A percentile compares a stretch with the other conserved stretches of the same genome.
phyloP scores from a whole-genome alignment of 306 rosid species.

The Cyamopsis tetragonoloba region DNA sequence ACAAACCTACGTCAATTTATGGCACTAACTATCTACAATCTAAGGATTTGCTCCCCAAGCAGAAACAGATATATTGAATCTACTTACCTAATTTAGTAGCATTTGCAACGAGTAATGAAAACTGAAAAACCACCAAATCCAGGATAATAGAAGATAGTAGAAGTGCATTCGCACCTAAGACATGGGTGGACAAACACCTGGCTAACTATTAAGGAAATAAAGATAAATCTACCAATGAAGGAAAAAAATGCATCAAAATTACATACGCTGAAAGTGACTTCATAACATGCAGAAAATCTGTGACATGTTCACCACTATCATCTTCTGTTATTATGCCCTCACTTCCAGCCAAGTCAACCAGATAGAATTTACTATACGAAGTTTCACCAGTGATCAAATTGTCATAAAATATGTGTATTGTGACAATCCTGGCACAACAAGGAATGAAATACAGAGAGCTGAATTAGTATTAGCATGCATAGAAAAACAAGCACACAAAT shows the following conservation, averaged over 20 bases:
- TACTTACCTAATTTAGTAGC: neutral
- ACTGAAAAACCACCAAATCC: neutral
- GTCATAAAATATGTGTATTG: constrained; percentile 64
- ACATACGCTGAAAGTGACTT: constrained; percentile 98
- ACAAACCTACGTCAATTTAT: neutral
- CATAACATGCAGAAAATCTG: constrained; percentile 95
- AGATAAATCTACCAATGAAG: constrained; percentile 13
- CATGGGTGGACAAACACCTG: neutral
- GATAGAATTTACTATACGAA: constrained; percentile 82
- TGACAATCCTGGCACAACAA: constrained; percentile 64
- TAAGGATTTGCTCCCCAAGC: neutral
- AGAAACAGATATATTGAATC: constrained; percentile 11
- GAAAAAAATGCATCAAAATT: constrained; percentile 20
- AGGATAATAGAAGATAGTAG: constrained; percentile 10
- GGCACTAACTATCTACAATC: neutral
- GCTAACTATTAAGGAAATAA: constrained; percentile 6
- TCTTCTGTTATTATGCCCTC: constrained; percentile 88
- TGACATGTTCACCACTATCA: constrained; percentile 82
- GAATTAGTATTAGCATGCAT: constrained; percentile 22
- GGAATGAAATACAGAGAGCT: constrained; percentile 30
- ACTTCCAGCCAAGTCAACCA: constrained; percentile 96
- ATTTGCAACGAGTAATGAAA: constrained; percentile 20
- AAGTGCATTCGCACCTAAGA: neutral
- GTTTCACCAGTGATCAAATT: constrained; percentile 73
- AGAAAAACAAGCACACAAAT: constrained; percentile 8